Evolutionary conservation across 164 flowering plant genomes (phyloP).

Genomic region (Stephania cephalantha): DNA sequence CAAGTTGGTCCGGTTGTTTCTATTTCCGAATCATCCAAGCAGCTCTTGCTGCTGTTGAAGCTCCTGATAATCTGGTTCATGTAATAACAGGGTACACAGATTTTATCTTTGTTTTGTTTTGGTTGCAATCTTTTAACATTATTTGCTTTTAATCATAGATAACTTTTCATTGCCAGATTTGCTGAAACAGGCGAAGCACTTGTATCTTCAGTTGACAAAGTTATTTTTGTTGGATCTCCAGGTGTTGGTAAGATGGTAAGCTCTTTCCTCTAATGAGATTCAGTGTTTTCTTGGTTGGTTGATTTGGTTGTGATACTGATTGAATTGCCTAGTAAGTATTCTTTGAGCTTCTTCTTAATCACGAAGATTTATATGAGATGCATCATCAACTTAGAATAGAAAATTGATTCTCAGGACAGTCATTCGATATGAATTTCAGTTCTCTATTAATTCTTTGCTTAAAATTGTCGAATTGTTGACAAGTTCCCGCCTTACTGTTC

Average conservation of each 20-base stretch:
- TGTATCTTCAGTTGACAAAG: conserved; percentile 93
- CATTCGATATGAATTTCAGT: not conserved
- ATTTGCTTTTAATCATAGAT: conserved; percentile 2
- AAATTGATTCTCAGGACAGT: not conserved
- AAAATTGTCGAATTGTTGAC: not conserved
- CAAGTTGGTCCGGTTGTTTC: conserved; percentile 98
- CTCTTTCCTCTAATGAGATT: conserved; percentile 4
- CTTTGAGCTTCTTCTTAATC: not conserved
- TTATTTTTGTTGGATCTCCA: conserved; percentile 97
- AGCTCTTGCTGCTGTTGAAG: conserved; percentile 94
- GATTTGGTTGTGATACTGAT: not conserved
- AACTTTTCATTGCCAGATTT: conserved; percentile 46
- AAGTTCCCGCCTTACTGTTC: not conserved
- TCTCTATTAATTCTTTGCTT: not conserved
- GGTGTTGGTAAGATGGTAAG: conserved; percentile 89
- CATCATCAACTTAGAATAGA: not conserved
- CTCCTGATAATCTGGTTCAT: conserved; percentile 92
- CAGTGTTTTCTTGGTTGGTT: not conserved
- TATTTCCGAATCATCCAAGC: conserved; percentile 82
- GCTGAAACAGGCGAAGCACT: conserved; percentile 97
- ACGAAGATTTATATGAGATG: not conserved
- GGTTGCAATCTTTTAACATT: not conserved
- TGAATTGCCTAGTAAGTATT: conserved; percentile 2
- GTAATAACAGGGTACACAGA: conserved; percentile 81
- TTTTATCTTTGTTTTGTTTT: not conserved